phyloP scores from a whole-genome alignment of 768 basidiomycete species.

The Erythrobasidium yunnanense region DNA sequence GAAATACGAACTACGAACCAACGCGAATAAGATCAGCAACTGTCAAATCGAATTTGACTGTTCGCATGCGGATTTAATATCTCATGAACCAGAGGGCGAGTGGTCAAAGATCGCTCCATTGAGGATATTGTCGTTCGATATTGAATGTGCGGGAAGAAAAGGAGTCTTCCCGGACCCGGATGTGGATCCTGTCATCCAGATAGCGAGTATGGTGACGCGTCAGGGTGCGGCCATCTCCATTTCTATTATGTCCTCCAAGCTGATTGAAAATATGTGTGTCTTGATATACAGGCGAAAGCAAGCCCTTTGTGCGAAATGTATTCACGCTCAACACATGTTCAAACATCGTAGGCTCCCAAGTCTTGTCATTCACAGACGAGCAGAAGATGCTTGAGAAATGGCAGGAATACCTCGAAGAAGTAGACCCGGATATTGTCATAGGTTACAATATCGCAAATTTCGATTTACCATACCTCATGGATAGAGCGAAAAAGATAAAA shows the following conservation, averaged over 20 bases:
- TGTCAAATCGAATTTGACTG: constrained; percentile 82
- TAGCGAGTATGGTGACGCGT: constrained; percentile 95
- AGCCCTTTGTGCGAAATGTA: constrained; percentile 90
- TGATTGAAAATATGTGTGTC: constrained; percentile 14
- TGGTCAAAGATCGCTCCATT: constrained; percentile 90
- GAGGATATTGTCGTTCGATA: constrained; percentile 92
- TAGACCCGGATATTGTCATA: constrained; percentile 90
- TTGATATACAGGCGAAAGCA: constrained; percentile 64
- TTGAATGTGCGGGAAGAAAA: constrained; percentile 95
- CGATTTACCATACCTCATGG: constrained; percentile 91
- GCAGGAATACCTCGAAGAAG: constrained; percentile 76
- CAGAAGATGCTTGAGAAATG: constrained; percentile 63
- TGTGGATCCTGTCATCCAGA: constrained; percentile 90
- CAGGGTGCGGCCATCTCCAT: constrained; percentile 56
- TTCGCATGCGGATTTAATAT: constrained; percentile 73
- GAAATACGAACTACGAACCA: constrained; percentile 57
- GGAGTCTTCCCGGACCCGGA: constrained; percentile 91
- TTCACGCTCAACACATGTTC: constrained; percentile 92
- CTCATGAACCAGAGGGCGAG: constrained; percentile 77
- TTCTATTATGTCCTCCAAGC: background rate
- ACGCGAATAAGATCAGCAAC: constrained; percentile 55
- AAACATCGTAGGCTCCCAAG: constrained; percentile 95
- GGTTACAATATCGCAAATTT: constrained; percentile 92
- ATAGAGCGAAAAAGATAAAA: constrained; percentile 76
- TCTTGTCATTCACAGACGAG: constrained; percentile 71